These are phyloP conservation scores for Senna tora DNA, from an alignment of 306 rosid species.

Conservation along the genomic window DNA sequence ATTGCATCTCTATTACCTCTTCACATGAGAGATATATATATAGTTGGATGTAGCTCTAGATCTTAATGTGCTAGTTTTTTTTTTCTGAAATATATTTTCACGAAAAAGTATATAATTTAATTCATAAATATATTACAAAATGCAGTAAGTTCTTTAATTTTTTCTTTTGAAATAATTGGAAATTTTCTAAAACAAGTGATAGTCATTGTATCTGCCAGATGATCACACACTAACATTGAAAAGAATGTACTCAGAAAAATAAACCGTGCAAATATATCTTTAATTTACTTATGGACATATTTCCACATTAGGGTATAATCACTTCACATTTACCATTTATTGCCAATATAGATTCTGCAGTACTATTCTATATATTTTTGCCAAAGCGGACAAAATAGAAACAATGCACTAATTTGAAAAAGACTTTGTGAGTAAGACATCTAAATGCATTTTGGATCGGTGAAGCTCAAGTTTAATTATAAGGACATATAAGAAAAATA, in stretches of 20 bases:
- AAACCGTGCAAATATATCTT: not conserved
- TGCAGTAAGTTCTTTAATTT: too few relatives aligned
- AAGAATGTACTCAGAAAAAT: not conserved
- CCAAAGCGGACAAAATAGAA: not conserved
- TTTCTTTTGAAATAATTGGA: too few relatives aligned
- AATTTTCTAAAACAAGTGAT: not conserved
- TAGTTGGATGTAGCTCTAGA: too few relatives aligned
- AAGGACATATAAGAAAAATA: not conserved
- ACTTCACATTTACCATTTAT: not conserved
- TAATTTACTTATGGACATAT: not conserved
- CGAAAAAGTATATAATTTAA: too few relatives aligned
- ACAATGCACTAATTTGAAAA: not conserved
- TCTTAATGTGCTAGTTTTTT: too few relatives aligned
- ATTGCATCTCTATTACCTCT: not conserved
- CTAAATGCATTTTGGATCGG: not conserved
- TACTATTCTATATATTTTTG: not conserved
- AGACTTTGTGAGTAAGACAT: not conserved
- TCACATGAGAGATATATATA: not conserved
- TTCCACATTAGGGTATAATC: conserved; percentile 10
- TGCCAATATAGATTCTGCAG: not conserved
- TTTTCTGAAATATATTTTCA: too few relatives aligned
- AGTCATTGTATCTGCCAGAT: not conserved
- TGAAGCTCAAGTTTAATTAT: not conserved
- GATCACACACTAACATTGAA: conserved; percentile 1
- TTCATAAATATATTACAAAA: not conserved